Conservation (phyloP, 2,329 filamentous ascomycete species). For the Elsinoe ampelina region DNA sequence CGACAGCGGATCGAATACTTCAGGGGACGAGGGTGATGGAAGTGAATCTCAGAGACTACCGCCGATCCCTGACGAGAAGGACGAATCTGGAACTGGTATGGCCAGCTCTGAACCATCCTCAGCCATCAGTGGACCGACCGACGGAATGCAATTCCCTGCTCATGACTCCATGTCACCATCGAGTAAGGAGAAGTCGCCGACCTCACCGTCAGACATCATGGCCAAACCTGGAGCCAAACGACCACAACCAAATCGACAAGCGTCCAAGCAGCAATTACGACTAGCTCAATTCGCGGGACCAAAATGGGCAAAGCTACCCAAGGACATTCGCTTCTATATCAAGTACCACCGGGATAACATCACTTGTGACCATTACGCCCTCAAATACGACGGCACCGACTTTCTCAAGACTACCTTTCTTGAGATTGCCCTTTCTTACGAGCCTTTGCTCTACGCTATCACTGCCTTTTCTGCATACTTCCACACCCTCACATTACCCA, state of each 20-base stretch:
- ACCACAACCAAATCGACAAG: constrained; percentile 12
- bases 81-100: constrained; percentile 28
- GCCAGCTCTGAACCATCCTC: constrained; percentile 15
- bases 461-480: constrained; percentile 87
- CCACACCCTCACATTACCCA: constrained; percentile 58
- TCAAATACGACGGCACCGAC: constrained; percentile 59
- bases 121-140: constrained; percentile 12
- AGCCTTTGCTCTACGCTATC: constrained; percentile 75
- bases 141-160: constrained; percentile 15
- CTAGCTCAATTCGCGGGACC: constrained; percentile 12
- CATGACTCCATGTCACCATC: constrained; percentile 18
- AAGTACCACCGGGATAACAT: constrained; percentile 70
- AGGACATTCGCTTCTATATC: constrained; percentile 69
- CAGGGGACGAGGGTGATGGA: constrained; percentile 40
- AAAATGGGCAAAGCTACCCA: constrained; percentile 27
- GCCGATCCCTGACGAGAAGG: constrained; percentile 38
- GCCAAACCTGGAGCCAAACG: constrained; percentile 2
- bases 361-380: constrained; percentile 71
- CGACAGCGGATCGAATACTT: constrained; percentile 42
- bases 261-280: constrained; percentile 15
- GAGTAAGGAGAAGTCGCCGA: constrained; percentile 18
- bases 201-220: constrained; percentile 13
- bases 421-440: constrained; percentile 62
- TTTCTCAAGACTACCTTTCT: constrained; percentile 68
- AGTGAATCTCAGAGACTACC: constrained; percentile 33